Percentiles rank a stretch among this genome's conserved stretches.
phyloP scores from a whole-genome alignment of 164 flowering plant genomes.

The Vitis rupestris region DNA sequence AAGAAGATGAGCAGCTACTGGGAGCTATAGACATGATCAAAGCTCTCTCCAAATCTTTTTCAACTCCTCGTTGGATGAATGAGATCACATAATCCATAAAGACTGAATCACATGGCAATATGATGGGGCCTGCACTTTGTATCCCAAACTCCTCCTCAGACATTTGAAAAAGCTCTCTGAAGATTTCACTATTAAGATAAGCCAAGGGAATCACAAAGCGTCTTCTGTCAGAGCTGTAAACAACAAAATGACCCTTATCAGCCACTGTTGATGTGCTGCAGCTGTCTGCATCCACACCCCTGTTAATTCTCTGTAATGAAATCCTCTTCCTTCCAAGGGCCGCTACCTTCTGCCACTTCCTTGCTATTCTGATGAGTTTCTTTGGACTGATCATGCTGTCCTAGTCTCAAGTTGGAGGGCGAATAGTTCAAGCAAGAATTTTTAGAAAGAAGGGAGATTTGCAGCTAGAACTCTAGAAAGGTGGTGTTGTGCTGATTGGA shows the following conservation, averaged over 20 bases:
- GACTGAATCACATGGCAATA: not conserved
- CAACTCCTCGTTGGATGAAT: not conserved
- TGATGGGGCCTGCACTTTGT: not conserved
- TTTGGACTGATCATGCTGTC: slow-evolving; percentile 11
- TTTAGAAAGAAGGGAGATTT: not conserved
- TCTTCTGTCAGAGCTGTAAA: not conserved
- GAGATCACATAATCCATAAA: slow-evolving; percentile 3
- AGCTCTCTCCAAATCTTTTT: slow-evolving; percentile 5
- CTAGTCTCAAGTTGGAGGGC: not conserved
- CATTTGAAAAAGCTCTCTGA: slow-evolving; percentile 2
- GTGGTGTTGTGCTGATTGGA: not conserved
- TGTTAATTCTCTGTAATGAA: not conserved
- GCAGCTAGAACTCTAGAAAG: not conserved
- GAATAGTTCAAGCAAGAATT: not conserved
- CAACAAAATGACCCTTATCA: slow-evolving; percentile 6
- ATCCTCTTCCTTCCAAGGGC: not conserved
- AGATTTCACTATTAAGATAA: not conserved
- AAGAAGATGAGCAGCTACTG: not conserved
- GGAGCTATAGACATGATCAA: slow-evolving; percentile 1
- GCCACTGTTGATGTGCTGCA: not conserved
- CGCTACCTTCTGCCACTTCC: slow-evolving; percentile 3
- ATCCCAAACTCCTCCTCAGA: slow-evolving; percentile 7
- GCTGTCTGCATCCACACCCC: not conserved
- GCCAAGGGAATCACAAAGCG: not conserved
- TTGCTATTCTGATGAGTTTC: slow-evolving; percentile 1